These are phyloP conservation scores for Allium fistulosum DNA, from an alignment of 106 monocot genomes.

Conservation along the genomic window DNA sequence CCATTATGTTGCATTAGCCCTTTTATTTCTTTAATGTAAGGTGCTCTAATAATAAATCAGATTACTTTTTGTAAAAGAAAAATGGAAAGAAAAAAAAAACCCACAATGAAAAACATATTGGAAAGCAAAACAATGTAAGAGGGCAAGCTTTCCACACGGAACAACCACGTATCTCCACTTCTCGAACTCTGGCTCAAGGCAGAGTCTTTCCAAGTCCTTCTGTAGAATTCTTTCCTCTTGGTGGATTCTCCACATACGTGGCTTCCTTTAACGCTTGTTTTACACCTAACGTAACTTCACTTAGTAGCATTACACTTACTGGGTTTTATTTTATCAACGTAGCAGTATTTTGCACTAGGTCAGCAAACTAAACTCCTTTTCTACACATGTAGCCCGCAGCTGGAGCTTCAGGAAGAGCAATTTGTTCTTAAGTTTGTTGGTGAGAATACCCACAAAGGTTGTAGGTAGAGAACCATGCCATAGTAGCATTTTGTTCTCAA, in stretches of 20 bases:
- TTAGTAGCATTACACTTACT: slow-evolving; percentile 81
- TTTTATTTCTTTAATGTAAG: too few relatives aligned
- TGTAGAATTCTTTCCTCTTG: slow-evolving; percentile 88
- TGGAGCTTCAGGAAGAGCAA: slow-evolving; percentile 96
- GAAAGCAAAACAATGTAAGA: slow-evolving; percentile 2
- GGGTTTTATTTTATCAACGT: slow-evolving; percentile 78
- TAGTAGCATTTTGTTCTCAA: too few relatives aligned
- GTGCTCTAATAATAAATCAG: too few relatives aligned
- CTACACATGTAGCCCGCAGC: slow-evolving; percentile 98
- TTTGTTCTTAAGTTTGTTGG: slow-evolving; percentile 63
- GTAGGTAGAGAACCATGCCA: slow-evolving; percentile 71
- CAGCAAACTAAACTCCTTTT: slow-evolving; percentile 95
- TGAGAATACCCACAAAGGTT: slow-evolving; percentile 95
- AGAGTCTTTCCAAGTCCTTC: slow-evolving; percentile 83
- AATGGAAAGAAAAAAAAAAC: too few relatives aligned
- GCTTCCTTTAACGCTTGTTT: slow-evolving; percentile 83
- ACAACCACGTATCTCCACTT: slow-evolving; percentile 78
- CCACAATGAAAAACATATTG: too few relatives aligned
- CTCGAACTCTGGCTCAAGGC: slow-evolving; percentile 68
- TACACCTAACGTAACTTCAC: slow-evolving; percentile 94
- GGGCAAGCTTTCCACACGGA: slow-evolving; percentile 81
- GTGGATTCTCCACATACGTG: slow-evolving; percentile 79
- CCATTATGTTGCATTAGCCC: neutral
- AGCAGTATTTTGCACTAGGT: slow-evolving; percentile 96
- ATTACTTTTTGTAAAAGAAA: too few relatives aligned